phyloP scores from a whole-genome alignment of 805 yeast species.

The Danielia oregonensis region DNA sequence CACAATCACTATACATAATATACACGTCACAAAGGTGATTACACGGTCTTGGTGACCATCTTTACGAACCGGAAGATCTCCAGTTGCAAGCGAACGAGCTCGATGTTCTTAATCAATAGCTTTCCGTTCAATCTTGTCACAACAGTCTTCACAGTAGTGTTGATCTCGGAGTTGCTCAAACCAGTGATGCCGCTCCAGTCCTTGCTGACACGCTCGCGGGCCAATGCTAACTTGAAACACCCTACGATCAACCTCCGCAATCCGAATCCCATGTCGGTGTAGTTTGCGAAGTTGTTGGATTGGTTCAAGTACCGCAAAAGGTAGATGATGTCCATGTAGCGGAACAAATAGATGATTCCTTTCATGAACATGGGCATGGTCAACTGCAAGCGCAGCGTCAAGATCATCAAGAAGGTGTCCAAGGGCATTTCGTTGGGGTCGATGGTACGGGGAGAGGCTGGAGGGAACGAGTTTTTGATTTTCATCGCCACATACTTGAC shows the following conservation, averaged over 20 bases:
- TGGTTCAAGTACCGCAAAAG: conserved; percentile 43
- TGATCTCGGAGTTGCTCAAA: conserved; percentile 32
- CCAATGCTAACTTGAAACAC: conserved; percentile 36
- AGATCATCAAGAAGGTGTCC: conserved; percentile 36
- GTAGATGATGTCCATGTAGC: conserved; percentile 46
- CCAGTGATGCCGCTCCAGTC: conserved; percentile 39
- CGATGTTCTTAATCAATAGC: conserved; percentile 33
- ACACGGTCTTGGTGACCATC: conserved; percentile 33
- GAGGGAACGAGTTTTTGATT: conserved; percentile 42
- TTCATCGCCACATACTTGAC: conserved; percentile 42
- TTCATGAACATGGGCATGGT: conserved; percentile 35
- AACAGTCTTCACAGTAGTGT: conserved; percentile 31
- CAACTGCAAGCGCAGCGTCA: conserved; percentile 35
- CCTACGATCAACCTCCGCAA: conserved; percentile 40
- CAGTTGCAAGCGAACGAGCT: conserved; percentile 32
- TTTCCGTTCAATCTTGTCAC: conserved; percentile 40
- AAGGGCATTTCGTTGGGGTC: conserved; percentile 31
- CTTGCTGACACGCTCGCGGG: conserved; percentile 24
- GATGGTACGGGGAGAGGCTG: conserved; percentile 25
- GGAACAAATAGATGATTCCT: conserved; percentile 39
- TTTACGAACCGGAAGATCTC: conserved; percentile 42
- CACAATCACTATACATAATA: conserved; percentile 1
- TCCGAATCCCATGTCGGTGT: conserved; percentile 42
- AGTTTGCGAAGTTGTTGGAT: conserved; percentile 41
- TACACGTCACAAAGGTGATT: too few species aligned